A percentile compares a stretch with the other conserved stretches of the same genome.
Evolutionary conservation across 306 rosid genomes (phyloP).

Genomic region (Cicer arietinum): DNA sequence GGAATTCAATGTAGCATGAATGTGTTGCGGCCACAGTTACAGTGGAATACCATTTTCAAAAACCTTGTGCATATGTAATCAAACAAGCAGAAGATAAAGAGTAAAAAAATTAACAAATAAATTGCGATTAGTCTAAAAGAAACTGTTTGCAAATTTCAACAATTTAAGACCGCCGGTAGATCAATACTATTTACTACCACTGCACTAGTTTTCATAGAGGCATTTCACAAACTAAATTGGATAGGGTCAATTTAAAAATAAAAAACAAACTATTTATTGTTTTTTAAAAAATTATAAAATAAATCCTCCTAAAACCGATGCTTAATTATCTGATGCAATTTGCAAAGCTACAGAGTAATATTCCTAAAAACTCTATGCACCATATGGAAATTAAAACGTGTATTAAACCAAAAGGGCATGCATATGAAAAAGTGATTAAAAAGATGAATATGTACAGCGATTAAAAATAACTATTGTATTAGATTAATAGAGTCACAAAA

Average conservation of each 20-base stretch:
- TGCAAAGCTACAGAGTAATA: neutral
- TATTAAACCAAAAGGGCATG: neutral
- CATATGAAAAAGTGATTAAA: constrained; percentile 7
- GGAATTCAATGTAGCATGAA: constrained; percentile 21
- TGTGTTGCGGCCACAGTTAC: too few relatives aligned
- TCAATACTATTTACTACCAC: neutral
- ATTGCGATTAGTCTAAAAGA: neutral
- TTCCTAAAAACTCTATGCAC: constrained; percentile 15
- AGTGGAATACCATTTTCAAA: neutral
- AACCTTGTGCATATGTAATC: neutral
- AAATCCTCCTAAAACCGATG: neutral
- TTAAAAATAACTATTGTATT: neutral
- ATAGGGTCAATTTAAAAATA: neutral
- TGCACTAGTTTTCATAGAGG: neutral
- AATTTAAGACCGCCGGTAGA: neutral
- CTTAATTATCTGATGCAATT: neutral
- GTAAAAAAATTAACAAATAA: neutral
- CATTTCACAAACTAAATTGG: neutral
- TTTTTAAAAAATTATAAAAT: neutral
- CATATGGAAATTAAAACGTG: constrained; percentile 17
- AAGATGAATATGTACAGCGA: neutral
- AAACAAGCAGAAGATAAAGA: constrained; percentile 14
- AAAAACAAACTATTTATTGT: neutral
- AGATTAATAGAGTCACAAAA: neutral
- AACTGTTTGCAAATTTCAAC: neutral